These are phyloP conservation scores for Wallacemonas sp. DNA, from an alignment of 208 protist species.

Conservation along the genomic window DNA sequence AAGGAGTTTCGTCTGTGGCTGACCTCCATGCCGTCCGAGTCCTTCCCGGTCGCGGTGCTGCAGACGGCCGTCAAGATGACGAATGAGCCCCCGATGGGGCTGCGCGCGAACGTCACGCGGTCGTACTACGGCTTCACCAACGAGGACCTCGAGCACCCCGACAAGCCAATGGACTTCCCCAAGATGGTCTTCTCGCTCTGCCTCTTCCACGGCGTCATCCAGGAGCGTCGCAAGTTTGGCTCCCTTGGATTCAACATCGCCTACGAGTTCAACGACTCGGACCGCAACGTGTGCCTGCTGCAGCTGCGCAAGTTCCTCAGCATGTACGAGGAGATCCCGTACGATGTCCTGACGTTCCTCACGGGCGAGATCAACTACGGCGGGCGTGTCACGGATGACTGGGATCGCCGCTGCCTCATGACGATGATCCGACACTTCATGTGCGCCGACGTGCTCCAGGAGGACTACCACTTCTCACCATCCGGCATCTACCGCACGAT, in stretches of 20 bases:
- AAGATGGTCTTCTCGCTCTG: constrained; percentile 93
- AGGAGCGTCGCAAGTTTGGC: constrained; percentile 95
- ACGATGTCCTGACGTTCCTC: constrained; percentile 93
- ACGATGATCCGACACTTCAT: constrained; percentile 95
- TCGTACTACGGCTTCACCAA: constrained; percentile 93
- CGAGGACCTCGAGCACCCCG: constrained; percentile 82
- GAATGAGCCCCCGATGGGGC: constrained; percentile 98
- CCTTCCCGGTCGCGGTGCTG: constrained; percentile 98
- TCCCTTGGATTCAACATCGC: constrained; percentile 96
- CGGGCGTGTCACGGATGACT: constrained; percentile 97
- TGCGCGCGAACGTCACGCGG: constrained; percentile 95
- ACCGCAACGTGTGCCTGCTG: constrained; percentile 91
- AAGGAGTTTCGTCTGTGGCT: constrained; percentile 98
- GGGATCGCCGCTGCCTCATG: constrained; percentile 94
- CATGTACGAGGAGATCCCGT: constrained; percentile 93
- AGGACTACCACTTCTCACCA: constrained; percentile 90
- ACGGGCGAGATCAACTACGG: constrained; percentile 97
- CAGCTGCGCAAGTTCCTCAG: constrained; percentile 93
- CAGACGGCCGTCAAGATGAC: constrained; percentile 99
- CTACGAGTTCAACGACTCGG: constrained; percentile 97
- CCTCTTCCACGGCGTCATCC: constrained; percentile 95
- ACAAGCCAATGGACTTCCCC: constrained; percentile 87
- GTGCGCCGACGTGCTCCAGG: constrained; percentile 77
- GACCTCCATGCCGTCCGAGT: constrained; percentile 96
- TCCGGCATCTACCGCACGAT: constrained; percentile 90